Conservation (phyloP, 305 asterid species). For the Plantago coronopus region DNA sequence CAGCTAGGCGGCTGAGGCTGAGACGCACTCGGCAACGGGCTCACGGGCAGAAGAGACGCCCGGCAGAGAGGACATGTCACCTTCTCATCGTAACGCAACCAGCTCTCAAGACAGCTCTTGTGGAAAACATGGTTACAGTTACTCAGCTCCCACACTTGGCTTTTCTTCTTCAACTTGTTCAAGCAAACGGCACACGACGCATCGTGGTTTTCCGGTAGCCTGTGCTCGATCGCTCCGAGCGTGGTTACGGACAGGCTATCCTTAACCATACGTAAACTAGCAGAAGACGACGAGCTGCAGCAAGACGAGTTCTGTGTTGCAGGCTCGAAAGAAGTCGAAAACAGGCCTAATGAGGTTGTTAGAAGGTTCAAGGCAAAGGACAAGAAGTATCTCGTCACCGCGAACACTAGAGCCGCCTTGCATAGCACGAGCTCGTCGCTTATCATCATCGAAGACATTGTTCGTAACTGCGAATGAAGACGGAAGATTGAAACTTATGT, state of each 20-base stretch:
- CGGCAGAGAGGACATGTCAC: constrained; percentile 74
- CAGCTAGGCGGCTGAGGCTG: constrained; percentile 62
- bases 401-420: constrained; percentile 54
- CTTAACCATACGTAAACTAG: constrained; percentile 32
- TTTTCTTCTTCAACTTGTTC: constrained; percentile 39
- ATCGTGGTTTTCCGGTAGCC: constrained; percentile 31
- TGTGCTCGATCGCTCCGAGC: constrained; percentile 34
- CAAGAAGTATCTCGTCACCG: constrained; percentile 53
- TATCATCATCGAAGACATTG: constrained; percentile 29
- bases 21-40: constrained; percentile 18
- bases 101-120: constrained; percentile 60
- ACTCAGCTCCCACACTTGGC: constrained; percentile 58
- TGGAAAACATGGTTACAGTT: constrained; percentile 80
- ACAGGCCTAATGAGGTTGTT: constrained; percentile 23
- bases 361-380: constrained; percentile 40
- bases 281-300: constrained; percentile 9
- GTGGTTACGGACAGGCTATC: constrained; percentile 46
- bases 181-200: constrained; percentile 60
- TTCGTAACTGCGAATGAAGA: too few species aligned
- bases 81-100: constrained; percentile 53
- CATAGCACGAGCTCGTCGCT: constrained; percentile 49
- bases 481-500: not conserved
- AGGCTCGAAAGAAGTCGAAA: constrained; percentile 23
- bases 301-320: constrained; percentile 14
- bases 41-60: constrained; percentile 35